A percentile compares a stretch with the other conserved stretches of the same genome.
Conservation (phyloP, 176 grass and related monocot species). For the Oryza australiensis region DNA sequence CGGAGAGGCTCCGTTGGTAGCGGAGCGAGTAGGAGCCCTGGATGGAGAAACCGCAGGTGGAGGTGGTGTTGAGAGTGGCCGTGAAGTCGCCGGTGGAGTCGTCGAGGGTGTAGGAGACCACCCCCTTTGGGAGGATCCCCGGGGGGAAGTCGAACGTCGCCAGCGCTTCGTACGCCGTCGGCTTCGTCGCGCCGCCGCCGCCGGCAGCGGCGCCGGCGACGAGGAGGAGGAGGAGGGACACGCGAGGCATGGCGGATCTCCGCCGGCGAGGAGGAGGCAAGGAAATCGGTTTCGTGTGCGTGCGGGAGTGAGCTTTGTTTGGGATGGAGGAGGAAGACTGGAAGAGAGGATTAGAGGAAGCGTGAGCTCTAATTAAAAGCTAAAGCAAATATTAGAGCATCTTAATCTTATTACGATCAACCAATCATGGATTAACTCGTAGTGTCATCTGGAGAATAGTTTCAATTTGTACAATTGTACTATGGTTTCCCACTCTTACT, state of each 20-base stretch:
- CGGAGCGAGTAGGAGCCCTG: constrained; percentile 80
- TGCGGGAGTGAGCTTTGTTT: background rate
- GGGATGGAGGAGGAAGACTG: too few species aligned
- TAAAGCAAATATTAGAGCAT: too few species aligned
- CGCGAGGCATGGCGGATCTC: constrained; percentile 29
- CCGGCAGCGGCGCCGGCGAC: background rate
- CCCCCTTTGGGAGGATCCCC: constrained; percentile 78
- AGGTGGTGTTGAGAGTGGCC: constrained; percentile 51
- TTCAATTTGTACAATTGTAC: too few species aligned
- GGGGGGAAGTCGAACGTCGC: constrained; percentile 67
- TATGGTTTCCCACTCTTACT: too few species aligned
- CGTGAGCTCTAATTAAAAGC: too few species aligned
- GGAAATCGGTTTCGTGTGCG: background rate
- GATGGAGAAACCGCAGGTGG: constrained; percentile 78
- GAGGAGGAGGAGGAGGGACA: constrained; percentile 12
- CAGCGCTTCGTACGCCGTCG: constrained; percentile 76
- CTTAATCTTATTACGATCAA: too few species aligned
- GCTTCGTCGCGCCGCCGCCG: constrained; percentile 25
- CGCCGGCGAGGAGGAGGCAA: background rate
- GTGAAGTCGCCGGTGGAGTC: constrained; percentile 71
- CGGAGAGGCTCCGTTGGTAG: constrained; percentile 72
- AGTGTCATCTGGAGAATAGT: too few species aligned
- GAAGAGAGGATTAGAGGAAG: too few species aligned
- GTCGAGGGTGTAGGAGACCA: constrained; percentile 67
- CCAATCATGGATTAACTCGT: too few species aligned